A percentile compares a stretch with the other conserved stretches of the same genome.
Conservation (phyloP, 768 basidiomycete genomes). For the Tylopilus balloui region DNA sequence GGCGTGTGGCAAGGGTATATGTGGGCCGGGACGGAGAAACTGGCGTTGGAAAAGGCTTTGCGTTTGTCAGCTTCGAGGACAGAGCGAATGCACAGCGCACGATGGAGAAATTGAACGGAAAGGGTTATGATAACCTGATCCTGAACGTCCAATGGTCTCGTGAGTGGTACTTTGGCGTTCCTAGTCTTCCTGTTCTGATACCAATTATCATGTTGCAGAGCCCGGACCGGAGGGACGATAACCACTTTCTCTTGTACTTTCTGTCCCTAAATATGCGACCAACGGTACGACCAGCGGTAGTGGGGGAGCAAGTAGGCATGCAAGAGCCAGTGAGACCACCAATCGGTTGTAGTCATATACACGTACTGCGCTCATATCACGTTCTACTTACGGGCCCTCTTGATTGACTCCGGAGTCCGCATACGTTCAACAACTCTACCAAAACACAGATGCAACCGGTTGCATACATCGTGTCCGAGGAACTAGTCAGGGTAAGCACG, state of each 20-base stretch:
- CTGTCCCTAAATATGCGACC: neutral
- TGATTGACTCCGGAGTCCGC: no score
- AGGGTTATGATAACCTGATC: conserved; percentile 91
- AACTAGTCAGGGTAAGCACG: conserved; percentile 46
- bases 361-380: neutral
- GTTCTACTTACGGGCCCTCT: no score
- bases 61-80: conserved; percentile 94
- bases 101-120: conserved; percentile 87
- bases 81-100: conserved; percentile 76
- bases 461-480: conserved; percentile 54
- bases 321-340: no score
- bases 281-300: neutral
- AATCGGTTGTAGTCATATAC: neutral
- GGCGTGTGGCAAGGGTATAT: conserved; percentile 84
- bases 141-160: conserved; percentile 67
- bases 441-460: conserved; percentile 23
- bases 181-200: neutral
- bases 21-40: conserved; percentile 95
- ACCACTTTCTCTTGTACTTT: conserved; percentile 5
- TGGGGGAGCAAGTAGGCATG: no score
- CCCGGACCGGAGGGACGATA: conserved; percentile 41
- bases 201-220: conserved; percentile 27
- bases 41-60: conserved; percentile 92
- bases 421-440: neutral
- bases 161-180: conserved; percentile 31